Evolutionary conservation across 1,284 basidiomycete species (phyloP).

Genomic region (Microbotryomycetes sp.): DNA sequence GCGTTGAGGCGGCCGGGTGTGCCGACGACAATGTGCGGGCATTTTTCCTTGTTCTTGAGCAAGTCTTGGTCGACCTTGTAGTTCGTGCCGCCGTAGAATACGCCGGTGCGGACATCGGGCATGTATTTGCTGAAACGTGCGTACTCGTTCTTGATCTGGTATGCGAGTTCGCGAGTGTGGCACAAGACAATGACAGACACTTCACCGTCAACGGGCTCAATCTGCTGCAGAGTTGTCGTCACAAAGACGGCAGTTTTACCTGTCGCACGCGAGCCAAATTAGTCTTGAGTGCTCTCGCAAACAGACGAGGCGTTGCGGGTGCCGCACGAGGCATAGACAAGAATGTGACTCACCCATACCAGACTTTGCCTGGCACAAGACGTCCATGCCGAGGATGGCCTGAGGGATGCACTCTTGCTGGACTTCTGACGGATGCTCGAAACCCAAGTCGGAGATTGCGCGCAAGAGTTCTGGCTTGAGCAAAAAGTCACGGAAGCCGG

Average conservation of each 20-base stretch:
- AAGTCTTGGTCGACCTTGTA: slow-evolving; percentile 90
- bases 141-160: slow-evolving; percentile 99
- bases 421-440: slow-evolving; percentile 99
- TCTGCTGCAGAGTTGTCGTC: slow-evolving; percentile 92
- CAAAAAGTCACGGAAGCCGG: slow-evolving; percentile 71
- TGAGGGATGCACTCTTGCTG: slow-evolving; percentile 99
- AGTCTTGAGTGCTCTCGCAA: no score
- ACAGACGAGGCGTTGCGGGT: no score
- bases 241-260: slow-evolving; percentile 99
- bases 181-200: slow-evolving; percentile 96
- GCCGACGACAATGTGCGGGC: slow-evolving; percentile 97
- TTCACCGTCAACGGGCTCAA: slow-evolving; percentile 97
- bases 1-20: slow-evolving; percentile 95
- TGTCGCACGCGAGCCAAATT: slow-evolving; percentile 9
- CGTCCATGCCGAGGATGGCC: slow-evolving; percentile 98
- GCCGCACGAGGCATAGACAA: background rate
- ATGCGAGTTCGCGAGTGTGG: slow-evolving; percentile 98
- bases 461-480: slow-evolving; percentile 94
- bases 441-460: slow-evolving; percentile 97
- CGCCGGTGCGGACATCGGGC: slow-evolving; percentile 94
- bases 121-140: slow-evolving; percentile 99
- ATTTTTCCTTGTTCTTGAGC: slow-evolving; percentile 92
- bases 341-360: slow-evolving; percentile 60
- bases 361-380: slow-evolving; percentile 98
- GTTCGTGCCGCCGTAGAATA: slow-evolving; percentile 96